These are phyloP conservation scores for Monosporozyma servazzii DNA, from an alignment of 805 yeast genomes.

Conservation along the genomic window DNA sequence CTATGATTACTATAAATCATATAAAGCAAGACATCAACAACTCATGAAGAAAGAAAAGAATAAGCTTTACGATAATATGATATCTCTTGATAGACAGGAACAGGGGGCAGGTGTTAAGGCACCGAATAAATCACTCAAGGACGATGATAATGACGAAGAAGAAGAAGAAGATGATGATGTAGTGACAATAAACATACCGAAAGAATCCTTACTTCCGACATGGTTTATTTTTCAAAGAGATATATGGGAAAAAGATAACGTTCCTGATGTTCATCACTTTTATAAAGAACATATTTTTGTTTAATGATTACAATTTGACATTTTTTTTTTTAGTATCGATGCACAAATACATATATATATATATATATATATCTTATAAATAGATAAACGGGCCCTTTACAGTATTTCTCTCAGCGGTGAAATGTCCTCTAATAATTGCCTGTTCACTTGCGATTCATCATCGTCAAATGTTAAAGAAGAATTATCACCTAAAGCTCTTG, in stretches of 20 bases:
- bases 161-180: slow-evolving; percentile 2
- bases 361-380: not conserved
- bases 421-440: slow-evolving; percentile 2
- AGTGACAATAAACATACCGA: slow-evolving; percentile 42
- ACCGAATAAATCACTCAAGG: not conserved
- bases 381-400: not conserved
- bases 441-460: slow-evolving; percentile 4
- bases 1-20: slow-evolving; percentile 33
- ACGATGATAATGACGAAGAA: not conserved
- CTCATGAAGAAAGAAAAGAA: not conserved
- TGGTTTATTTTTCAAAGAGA: slow-evolving; percentile 67
- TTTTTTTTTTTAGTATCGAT: not conserved
- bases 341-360: not conserved
- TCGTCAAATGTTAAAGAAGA: slow-evolving; percentile 43
- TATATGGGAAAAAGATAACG: slow-evolving; percentile 49
- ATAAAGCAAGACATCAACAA: slow-evolving; percentile 21
- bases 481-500: slow-evolving; percentile 80
- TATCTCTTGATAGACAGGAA: not conserved
- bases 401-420: slow-evolving; percentile 17
- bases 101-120: not conserved
- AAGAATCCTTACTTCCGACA: slow-evolving; percentile 52
- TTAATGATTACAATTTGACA: slow-evolving; percentile 2
- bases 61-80: not conserved
- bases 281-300: slow-evolving; percentile 28
- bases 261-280: slow-evolving; percentile 27